Base-by-base conservation (phyloP, 345 rosid genomes). In the Limnanthes douglasii region DNA sequence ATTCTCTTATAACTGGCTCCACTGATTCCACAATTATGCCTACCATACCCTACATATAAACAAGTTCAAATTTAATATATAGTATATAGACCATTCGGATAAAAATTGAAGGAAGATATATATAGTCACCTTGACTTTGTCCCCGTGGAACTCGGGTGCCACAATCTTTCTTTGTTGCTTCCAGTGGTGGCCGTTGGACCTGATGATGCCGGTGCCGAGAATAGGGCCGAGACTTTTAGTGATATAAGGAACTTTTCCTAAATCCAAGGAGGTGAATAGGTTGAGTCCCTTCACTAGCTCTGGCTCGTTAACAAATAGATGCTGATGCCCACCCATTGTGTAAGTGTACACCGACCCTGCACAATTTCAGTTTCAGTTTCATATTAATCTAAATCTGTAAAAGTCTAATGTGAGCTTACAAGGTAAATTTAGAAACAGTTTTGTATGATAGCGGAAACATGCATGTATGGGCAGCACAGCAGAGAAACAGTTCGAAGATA, bases 101-200 rank as follows among this genome's bases (percentile, higher is more conserved):
- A n/a, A n/a, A n/a, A n/a, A n/a, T n/a, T n/a, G n/a, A n/a, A n/a
- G n/a, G n/a, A n/a, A n/a, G n/a, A n/a, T n/a, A n/a, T n/a, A n/a
- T n/a, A n/a, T n/a, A n/a, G n/a, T n/a, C n/a, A 77, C 86, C 82
- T 82, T 78, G 49, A 70, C 84, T 57, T 75, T 78, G 43, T 82
- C 81, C 29, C 65, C 54, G 50, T 70, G 68, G 66, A 78, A 82
- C 56, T 75, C 75, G 0, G 94, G 86, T 4, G 92, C 88, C 1
- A 82, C 64, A 17, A 82, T 62, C 36, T 66, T 69, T 36, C 82
- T 61, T 52, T 68, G 97, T 39, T 65, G 64, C 15, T 69, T 75
- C 94, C 93, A 82, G 3, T 57, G 39, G 26, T 18, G 59, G 24
- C 84, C 92, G 33, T 82, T 75, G 43, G 95, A 71, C 16, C 84